phyloP scores from a whole-genome alignment of 1,284 basidiomycete species.

The Rhodotorula sp. region DNA sequence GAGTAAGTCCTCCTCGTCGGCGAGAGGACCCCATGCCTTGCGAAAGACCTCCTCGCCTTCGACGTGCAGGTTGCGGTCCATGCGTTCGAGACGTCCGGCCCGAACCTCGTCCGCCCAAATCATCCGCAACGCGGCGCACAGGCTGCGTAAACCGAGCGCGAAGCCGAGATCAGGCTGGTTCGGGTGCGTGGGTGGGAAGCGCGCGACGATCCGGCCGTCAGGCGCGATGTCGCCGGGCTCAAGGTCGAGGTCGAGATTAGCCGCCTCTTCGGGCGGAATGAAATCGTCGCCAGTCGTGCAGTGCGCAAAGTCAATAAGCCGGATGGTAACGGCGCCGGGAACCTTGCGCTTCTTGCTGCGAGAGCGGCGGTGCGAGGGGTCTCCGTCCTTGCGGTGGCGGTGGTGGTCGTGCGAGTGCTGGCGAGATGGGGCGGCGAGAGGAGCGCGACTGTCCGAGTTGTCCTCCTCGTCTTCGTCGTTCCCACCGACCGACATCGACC shows the following conservation, averaged over 20 bases:
- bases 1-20: slow-evolving; percentile 2
- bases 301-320: slow-evolving; percentile 98
- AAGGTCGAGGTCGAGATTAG: slow-evolving; percentile 54
- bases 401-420: slow-evolving; percentile 28
- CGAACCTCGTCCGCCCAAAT: slow-evolving; percentile 74
- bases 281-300: slow-evolving; percentile 95
- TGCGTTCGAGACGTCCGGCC: slow-evolving; percentile 13
- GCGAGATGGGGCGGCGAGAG: not conserved
- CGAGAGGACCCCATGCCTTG: slow-evolving; percentile 45
- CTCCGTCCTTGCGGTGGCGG: slow-evolving; percentile 24
- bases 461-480: slow-evolving; percentile 28
- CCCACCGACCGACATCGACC: slow-evolving; percentile 19
- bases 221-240: slow-evolving; percentile 25
- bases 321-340: slow-evolving; percentile 83
- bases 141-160: slow-evolving; percentile 80
- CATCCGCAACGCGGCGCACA: slow-evolving; percentile 68
- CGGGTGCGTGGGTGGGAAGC: slow-evolving; percentile 85
- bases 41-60: slow-evolving; percentile 46
- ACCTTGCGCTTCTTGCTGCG: slow-evolving; percentile 31
- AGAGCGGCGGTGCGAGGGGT: slow-evolving; percentile 3
- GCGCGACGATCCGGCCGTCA: slow-evolving; percentile 43
- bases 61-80: slow-evolving; percentile 31
- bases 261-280: slow-evolving; percentile 62
- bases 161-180: slow-evolving; percentile 91
- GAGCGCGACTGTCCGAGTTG: slow-evolving; percentile 1